Evolutionary conservation across 495 filamentous ascomycete genomes (phyloP), one percentile per base, ranked within the genome.

Genomic region (Penicillium steckii): DNA sequence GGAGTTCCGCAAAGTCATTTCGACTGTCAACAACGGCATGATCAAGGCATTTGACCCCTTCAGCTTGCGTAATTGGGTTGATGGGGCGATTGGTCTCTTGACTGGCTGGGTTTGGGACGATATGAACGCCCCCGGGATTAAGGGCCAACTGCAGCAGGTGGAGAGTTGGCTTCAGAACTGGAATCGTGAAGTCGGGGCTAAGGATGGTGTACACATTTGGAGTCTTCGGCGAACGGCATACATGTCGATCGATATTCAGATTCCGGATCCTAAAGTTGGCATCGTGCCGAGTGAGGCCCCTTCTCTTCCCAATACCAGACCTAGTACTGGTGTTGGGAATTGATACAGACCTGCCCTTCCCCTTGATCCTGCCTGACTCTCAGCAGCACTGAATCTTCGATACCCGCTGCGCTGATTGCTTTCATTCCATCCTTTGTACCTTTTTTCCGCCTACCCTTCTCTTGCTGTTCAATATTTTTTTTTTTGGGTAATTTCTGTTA

Each of bases 51-150:
- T 93, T 63, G 82, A 85, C 52, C 92, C 93, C 17, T 90, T 80
- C 67, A 78, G 73, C 37, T 55, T 73, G 38, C 75, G 86, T 40
- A 93, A 90, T 52, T 85, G 88, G 63, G 38, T 95, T 3, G 92
- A 97, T 62, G 82, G 81, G 3, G 65, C 88, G 5, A 50, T 95
- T 55, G 91, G 91, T 0, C 62, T 96, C 35, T 65, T 88, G 23
- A 97, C 94, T 3, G 84, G 90, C 15, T 99, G 91, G 91, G 47
- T 97, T 12, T 96, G 89, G 88, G 94, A 99, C 44, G 94, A 97
- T 62, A 38, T 94, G 21, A 90, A 91, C 1, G 75, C 86, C 2
- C 85, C 87, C 7, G 79, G 72, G 18, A 79, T 85, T 9, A 96
- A 96, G 68, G 66, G 74, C n/a, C 74, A 84, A 44, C 60, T 94